These are phyloP conservation scores for Vachellia pachyceras DNA, from an alignment of 306 rosid genomes.

Conservation along the genomic window DNA sequence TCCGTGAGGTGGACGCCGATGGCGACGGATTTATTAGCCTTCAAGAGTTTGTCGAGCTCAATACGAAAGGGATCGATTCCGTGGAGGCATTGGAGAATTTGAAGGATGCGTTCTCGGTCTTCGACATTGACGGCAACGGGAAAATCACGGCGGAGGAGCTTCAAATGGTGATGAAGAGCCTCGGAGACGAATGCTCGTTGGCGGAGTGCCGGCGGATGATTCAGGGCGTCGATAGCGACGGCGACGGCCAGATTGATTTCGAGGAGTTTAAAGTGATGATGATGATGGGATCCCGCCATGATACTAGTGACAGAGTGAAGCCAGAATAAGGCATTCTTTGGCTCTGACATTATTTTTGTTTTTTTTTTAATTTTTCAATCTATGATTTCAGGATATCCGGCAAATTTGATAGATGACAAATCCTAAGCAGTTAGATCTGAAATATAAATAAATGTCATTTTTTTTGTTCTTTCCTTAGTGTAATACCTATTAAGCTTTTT, in stretches of 20 bases:
- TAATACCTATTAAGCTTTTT: no score
- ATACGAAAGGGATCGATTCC: conserved; percentile 82
- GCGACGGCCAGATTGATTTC: conserved; percentile 84
- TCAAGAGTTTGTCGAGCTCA: conserved; percentile 75
- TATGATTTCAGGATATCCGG: neutral
- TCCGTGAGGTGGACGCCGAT: conserved; percentile 78
- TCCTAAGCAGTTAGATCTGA: neutral
- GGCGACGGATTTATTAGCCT: conserved; percentile 88
- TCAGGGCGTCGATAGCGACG: conserved; percentile 77
- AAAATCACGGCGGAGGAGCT: conserved; percentile 90
- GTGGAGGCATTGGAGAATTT: conserved; percentile 74
- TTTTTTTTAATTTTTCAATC: neutral
- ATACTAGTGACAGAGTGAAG: conserved; percentile 46
- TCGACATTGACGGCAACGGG: conserved; percentile 86
- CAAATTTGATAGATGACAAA: neutral
- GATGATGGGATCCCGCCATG: conserved; percentile 78
- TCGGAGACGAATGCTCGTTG: conserved; percentile 82
- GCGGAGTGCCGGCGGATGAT: conserved; percentile 89
- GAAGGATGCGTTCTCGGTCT: conserved; percentile 83
- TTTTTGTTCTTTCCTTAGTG: no score
- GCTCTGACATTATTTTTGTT: no score
- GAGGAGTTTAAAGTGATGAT: conserved; percentile 92
- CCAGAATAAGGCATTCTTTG: conserved; percentile 3
- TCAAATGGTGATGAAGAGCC: conserved; percentile 66
- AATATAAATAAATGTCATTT: neutral